Evolutionary conservation across 2,329 filamentous ascomycete species (phyloP).

Genomic region (Waltergamsia citrina): DNA sequence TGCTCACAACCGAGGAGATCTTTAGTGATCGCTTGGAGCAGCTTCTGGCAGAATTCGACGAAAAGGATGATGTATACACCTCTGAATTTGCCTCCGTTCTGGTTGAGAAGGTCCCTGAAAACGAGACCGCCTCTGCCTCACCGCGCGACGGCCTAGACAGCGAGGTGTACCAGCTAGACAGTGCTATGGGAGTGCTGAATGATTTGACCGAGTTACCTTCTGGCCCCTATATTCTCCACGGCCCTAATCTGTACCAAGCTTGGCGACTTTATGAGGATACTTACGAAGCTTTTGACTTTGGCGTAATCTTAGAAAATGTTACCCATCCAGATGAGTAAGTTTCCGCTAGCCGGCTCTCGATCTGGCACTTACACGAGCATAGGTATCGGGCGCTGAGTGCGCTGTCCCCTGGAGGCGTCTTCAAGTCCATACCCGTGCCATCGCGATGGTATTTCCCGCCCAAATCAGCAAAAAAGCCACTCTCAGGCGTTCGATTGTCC

Average conservation of each 20-base stretch:
- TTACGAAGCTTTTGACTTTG: conserved; percentile 23
- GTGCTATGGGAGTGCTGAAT: conserved; percentile 7
- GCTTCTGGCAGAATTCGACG: conserved; percentile 19
- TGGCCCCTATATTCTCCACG: conserved; percentile 30
- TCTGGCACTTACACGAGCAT: neutral
- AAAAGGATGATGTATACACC: conserved; percentile 27
- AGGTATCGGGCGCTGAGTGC: conserved; percentile 20
- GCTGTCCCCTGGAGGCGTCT: conserved; percentile 13
- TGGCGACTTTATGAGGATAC: conserved; percentile 30
- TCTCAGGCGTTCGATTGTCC: conserved; percentile 25
- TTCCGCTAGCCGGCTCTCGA: neutral
- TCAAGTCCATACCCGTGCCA: conserved; percentile 24
- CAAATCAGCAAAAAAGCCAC: conserved; percentile 17
- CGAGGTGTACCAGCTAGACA: conserved; percentile 12
- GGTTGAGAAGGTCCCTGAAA: conserved; percentile 23
- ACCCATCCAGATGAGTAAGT: conserved; percentile 15
- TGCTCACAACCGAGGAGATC: conserved; percentile 26
- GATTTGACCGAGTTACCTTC: conserved; percentile 20
- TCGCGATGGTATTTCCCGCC: conserved; percentile 22
- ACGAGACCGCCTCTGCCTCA: conserved; percentile 4
- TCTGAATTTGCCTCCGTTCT: conserved; percentile 26
- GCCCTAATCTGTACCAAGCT: conserved; percentile 28
- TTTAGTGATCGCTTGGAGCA: conserved; percentile 23
- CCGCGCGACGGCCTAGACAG: conserved; percentile 3
- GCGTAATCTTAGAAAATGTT: conserved; percentile 24